phyloP scores from a whole-genome alignment of 1,284 basidiomycete genomes.

The Pholiota adiposa region DNA sequence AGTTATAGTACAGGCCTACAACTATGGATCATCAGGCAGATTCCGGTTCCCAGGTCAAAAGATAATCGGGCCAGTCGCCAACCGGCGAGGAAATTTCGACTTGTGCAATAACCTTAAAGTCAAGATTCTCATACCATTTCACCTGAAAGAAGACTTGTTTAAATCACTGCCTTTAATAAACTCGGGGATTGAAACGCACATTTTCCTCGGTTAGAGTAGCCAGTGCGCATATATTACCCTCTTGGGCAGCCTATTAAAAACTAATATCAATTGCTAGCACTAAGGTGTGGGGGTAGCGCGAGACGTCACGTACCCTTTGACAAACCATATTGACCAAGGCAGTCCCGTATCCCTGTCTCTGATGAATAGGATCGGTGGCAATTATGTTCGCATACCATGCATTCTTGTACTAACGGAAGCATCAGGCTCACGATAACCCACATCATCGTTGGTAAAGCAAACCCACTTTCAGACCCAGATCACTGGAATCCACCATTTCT shows the following conservation, averaged over 20 bases:
- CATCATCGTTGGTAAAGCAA: background rate
- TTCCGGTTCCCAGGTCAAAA: background rate
- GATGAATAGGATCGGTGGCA: background rate
- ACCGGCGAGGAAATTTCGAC: background rate
- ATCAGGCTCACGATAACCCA: background rate
- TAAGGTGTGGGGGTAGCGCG: background rate
- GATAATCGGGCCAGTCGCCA: background rate
- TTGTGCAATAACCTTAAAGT: background rate
- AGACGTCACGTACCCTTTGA: background rate
- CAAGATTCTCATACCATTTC: background rate
- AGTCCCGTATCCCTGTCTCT: background rate
- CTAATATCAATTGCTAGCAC: background rate
- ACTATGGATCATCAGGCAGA: background rate
- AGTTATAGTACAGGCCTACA: too few relatives aligned
- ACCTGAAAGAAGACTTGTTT: background rate
- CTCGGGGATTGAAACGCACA: background rate
- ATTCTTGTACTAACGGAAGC: background rate
- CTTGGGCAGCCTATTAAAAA: background rate
- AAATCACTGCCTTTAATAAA: background rate
- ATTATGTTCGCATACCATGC: background rate
- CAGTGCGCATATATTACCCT: background rate
- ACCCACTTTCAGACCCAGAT: background rate
- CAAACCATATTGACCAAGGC: background rate
- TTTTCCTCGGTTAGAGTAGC: background rate
- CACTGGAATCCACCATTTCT: constrained; percentile 15